These are phyloP conservation scores for Lactarius indigo DNA, from an alignment of 768 basidiomycete genomes.

Conservation along the genomic window DNA sequence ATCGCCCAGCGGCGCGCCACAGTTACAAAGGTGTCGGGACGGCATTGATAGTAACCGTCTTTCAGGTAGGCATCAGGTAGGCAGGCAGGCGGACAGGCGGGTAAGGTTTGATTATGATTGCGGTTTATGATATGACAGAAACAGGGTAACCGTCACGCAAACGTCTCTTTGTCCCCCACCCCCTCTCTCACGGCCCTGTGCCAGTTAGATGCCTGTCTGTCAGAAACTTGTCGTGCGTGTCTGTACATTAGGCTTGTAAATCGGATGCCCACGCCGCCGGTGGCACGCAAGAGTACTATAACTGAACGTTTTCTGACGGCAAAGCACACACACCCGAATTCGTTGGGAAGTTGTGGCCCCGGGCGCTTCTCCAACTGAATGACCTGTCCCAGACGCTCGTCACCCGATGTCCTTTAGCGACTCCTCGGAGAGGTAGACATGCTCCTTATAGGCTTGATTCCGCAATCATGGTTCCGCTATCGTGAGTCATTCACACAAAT, in stretches of 20 bases:
- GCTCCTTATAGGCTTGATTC: not conserved
- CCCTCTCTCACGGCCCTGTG: conserved; percentile 4
- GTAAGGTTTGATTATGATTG: conserved; percentile 18
- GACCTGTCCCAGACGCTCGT: not conserved
- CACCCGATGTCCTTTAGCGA: not conserved
- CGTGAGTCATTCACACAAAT: not conserved
- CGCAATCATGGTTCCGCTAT: not conserved
- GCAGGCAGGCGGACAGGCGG: not conserved
- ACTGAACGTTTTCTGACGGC: not conserved
- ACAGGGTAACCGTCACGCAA: conserved; percentile 11
- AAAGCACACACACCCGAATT: not conserved
- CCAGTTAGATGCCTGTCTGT: not conserved
- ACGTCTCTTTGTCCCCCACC: not conserved
- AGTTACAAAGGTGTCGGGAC: conserved; percentile 1
- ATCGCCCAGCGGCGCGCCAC: not conserved
- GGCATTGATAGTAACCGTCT: not conserved
- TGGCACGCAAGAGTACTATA: not conserved
- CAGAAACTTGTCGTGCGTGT: not conserved
- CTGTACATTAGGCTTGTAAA: not conserved
- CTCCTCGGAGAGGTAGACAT: not conserved
- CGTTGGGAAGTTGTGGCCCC: not conserved
- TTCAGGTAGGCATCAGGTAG: not conserved
- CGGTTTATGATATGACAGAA: conserved; percentile 15
- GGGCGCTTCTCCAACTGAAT: not conserved
- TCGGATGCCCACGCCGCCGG: not conserved